phyloP scores from a whole-genome alignment of 495 filamentous ascomycete genomes.

The Xylaria curta region DNA sequence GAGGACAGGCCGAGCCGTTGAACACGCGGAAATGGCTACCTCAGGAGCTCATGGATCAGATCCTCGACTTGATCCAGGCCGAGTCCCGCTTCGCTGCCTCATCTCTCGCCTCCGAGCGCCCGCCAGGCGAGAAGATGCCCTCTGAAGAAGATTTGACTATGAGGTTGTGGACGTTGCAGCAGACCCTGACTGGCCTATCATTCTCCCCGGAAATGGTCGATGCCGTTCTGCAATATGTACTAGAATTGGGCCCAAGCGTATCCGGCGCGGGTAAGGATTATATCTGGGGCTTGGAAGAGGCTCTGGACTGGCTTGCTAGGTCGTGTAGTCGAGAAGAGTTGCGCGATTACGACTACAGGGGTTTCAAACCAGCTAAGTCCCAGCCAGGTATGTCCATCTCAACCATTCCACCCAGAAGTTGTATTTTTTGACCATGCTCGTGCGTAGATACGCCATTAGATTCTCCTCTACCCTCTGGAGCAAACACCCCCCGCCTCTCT shows the following conservation, averaged over 20 bases:
- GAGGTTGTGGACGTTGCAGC: constrained; percentile 81
- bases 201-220: constrained; percentile 70
- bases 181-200: constrained; percentile 64
- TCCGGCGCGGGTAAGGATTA: constrained; percentile 62
- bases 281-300: constrained; percentile 84
- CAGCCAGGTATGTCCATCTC: constrained; percentile 38
- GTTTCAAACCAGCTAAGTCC: constrained; percentile 40
- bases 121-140: constrained; percentile 47
- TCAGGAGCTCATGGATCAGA: constrained; percentile 74
- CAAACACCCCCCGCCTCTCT: constrained; percentile 52
- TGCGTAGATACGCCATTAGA: constrained; percentile 51
- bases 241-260: constrained; percentile 63
- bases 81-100: constrained; percentile 58
- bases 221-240: constrained; percentile 67
- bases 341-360: constrained; percentile 67
- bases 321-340: constrained; percentile 71
- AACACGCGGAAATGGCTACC: constrained; percentile 80
- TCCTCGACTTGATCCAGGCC: constrained; percentile 66
- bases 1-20: constrained; percentile 72
- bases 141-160: constrained; percentile 75
- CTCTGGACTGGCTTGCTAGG: constrained; percentile 84
- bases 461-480: constrained; percentile 53
- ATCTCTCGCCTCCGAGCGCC: constrained; percentile 46
- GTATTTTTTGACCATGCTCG: background rate
- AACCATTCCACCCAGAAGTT: background rate